A percentile compares a stretch with the other conserved stretches of the same genome.
Conservation (phyloP, 1,284 basidiomycete genomes). For the Pisolithus thermaeus region DNA sequence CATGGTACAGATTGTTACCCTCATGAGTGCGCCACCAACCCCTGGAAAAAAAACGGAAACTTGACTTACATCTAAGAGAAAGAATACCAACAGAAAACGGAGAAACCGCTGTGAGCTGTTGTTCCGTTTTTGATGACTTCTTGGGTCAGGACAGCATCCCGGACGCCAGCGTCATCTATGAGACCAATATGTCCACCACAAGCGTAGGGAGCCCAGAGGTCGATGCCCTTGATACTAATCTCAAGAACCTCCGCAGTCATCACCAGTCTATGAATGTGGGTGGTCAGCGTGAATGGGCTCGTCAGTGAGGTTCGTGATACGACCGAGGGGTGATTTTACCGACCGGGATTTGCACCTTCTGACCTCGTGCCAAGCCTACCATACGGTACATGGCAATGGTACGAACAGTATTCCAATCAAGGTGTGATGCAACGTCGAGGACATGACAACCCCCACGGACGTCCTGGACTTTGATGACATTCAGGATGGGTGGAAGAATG, state of each 20-base stretch:
- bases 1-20: conserved; percentile 99
- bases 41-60: conserved; percentile 38
- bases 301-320: conserved; percentile 99
- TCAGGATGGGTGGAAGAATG: conserved; percentile 92
- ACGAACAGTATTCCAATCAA: conserved; percentile 98
- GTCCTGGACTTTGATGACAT: conserved; percentile 95
- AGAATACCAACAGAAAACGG: conserved; percentile 88
- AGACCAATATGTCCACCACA: conserved; percentile 99
- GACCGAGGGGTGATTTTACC: conserved; percentile 87
- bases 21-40: conserved; percentile 99
- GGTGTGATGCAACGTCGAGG: conserved; percentile 93
- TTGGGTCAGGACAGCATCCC: conserved; percentile 98
- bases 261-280: conserved; percentile 96
- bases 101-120: conserved; percentile 99
- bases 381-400: conserved; percentile 99
- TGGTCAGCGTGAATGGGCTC: conserved; percentile 97
- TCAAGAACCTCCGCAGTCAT: conserved; percentile 97
- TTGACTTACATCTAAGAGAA: neutral
- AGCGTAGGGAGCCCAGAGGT: conserved; percentile 97
- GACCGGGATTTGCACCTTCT: conserved; percentile 95
- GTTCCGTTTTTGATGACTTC: conserved; percentile 99
- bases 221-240: conserved; percentile 99
- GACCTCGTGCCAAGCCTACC: conserved; percentile 98
- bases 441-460: conserved; percentile 91
- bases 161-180: conserved; percentile 99